These are phyloP conservation scores for Neurospora cerealis DNA, from an alignment of 495 filamentous ascomycete species.

Conservation along the genomic window DNA sequence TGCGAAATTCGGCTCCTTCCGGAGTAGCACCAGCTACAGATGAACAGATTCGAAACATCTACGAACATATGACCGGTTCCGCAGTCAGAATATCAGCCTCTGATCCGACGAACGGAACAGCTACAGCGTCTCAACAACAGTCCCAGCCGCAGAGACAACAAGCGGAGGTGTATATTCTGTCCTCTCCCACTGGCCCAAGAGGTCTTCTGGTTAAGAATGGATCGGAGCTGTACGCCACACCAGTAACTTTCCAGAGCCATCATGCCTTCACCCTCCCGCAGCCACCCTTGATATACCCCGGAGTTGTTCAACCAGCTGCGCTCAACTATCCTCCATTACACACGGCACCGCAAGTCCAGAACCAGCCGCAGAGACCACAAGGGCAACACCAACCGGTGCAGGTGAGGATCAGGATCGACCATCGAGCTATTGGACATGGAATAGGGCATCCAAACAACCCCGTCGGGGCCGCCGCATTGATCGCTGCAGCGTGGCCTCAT, in stretches of 20 bases:
- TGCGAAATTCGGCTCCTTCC: not conserved
- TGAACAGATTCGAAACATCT: not conserved
- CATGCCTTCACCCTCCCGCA: not conserved
- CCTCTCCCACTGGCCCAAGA: constrained; percentile 49
- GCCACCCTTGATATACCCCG: not conserved
- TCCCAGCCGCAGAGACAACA: constrained; percentile 6
- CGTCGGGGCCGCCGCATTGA: constrained; percentile 29
- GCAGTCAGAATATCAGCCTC: not conserved
- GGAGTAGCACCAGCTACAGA: not conserved
- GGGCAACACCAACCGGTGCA: not conserved
- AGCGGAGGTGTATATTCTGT: constrained; percentile 50
- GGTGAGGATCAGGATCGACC: not conserved
- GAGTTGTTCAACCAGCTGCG: not conserved
- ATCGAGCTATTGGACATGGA: not conserved
- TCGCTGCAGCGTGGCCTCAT: constrained; percentile 45
- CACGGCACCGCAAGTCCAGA: not conserved
- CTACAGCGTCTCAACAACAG: constrained; percentile 6
- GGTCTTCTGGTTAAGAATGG: constrained; percentile 43
- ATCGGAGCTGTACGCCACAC: constrained; percentile 36
- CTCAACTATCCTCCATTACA: not conserved
- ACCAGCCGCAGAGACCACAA: not conserved
- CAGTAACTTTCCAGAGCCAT: constrained; percentile 8
- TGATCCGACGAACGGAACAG: not conserved
- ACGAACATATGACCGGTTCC: not conserved
- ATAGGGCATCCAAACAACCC: constrained; percentile 28